phyloP scores from a whole-genome alignment of 2,329 filamentous ascomycete species.

The Neonectria punicea region DNA sequence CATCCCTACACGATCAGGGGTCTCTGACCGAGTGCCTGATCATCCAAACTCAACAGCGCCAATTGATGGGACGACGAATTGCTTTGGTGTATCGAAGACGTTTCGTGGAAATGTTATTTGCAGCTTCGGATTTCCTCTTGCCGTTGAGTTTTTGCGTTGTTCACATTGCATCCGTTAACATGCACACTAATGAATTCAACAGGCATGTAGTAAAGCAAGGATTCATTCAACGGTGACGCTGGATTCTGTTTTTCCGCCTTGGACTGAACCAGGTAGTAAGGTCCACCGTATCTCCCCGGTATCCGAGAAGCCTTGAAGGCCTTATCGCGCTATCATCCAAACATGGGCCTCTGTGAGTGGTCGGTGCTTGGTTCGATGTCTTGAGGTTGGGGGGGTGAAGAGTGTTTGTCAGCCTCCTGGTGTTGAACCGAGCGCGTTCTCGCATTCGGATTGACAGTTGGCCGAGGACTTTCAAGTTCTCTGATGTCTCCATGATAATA shows the following conservation, averaged over 20 bases:
- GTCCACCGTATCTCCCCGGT: neutral
- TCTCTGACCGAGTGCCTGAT: neutral
- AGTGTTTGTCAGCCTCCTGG: neutral
- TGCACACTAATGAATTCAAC: neutral
- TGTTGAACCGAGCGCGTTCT: neutral
- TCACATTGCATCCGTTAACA: neutral
- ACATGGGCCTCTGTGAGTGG: neutral
- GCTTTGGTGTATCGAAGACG: neutral
- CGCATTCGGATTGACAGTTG: neutral
- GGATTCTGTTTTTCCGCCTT: neutral
- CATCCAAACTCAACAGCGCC: neutral
- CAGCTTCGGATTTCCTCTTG: neutral
- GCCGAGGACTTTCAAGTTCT: neutral
- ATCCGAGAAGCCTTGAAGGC: neutral
- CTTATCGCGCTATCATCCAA: slow-evolving; percentile 5
- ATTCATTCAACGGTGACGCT: slow-evolving; percentile 6
- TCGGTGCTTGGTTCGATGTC: neutral
- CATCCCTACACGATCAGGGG: neutral
- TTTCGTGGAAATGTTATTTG: neutral
- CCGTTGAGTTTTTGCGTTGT: neutral
- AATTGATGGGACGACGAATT: neutral
- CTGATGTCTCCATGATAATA: neutral
- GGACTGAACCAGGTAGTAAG: neutral
- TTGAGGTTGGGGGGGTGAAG: slow-evolving; percentile 11
- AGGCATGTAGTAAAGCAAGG: neutral